Evolutionary conservation across 805 yeast genomes (phyloP), one percentile per base, ranked within the genome.

Genomic region (Starmerella cellae): DNA sequence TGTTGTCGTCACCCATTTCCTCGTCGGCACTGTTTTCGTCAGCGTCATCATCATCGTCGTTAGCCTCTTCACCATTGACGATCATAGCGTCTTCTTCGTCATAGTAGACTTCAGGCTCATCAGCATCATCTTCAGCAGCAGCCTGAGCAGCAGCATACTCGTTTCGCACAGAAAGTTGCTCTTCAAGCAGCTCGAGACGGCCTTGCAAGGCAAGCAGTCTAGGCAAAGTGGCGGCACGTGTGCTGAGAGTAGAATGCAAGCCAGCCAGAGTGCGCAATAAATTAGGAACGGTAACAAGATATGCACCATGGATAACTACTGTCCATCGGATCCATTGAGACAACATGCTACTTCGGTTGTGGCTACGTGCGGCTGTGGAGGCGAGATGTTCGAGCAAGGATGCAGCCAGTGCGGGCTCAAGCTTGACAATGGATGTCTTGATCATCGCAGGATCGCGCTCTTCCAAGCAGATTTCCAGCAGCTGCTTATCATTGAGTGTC

Each of bases 201-300:
- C 98, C 98, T 59, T 87, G 93, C 24, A 88, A 69, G 1, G 91
- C 76, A 21, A 87, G 63, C 39, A 88, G 66, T 31, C 74, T 70
- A 8, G 87, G 80, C 48, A 88, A 62, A 20, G 69, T 68, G 47
- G 70, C 70, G 59, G 72, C 67, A 26, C 73, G 78, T 43, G 72
- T 65, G 17, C 67, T 62, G 23, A 87, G 63, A 0, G 79, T 68
- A 2, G 70, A 56, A 57, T 75, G 79, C 42, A 88, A 60, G 3
- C 69, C 62, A 35, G 74, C 74, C 40, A 80, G 63, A 19, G 75
- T 65, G 30, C 68, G 72, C 41, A 74, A 65, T 43, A 77, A 67
- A 42, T 74, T 70, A 5, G 68, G 60, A 30, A 73, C 65, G 27
- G 69, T 65, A 13, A 73, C 67, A 17, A 79, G 64, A 49, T 77